These are phyloP conservation scores for Viola odorata DNA, from an alignment of 345 rosid species.

Conservation along the genomic window DNA sequence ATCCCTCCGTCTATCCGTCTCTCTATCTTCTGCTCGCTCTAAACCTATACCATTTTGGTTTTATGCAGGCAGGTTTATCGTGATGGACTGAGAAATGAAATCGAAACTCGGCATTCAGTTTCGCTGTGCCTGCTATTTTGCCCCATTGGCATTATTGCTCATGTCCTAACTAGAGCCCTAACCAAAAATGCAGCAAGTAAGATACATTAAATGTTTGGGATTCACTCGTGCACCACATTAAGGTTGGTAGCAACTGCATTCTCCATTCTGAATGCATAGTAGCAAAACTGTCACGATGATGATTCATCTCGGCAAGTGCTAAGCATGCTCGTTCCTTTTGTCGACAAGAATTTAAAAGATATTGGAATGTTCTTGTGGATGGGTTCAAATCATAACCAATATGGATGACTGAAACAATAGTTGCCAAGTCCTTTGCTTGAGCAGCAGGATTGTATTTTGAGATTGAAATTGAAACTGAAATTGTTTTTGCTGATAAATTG, in stretches of 20 bases:
- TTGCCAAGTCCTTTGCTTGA: slow-evolving; percentile 18
- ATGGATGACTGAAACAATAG: slow-evolving; percentile 27
- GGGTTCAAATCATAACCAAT: slow-evolving; percentile 3
- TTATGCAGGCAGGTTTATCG: slow-evolving; percentile 68
- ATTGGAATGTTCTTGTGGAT: neutral
- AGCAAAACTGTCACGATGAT: neutral
- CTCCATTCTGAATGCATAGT: neutral
- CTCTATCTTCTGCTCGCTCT: neutral
- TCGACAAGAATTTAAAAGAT: too few relatives aligned
- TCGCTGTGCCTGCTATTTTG: slow-evolving; percentile 85
- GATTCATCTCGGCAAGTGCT: too few relatives aligned
- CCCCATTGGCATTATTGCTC: slow-evolving; percentile 68
- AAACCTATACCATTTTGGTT: neutral
- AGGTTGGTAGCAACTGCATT: neutral
- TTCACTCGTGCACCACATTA: neutral
- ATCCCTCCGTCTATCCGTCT: neutral
- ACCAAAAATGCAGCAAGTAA: slow-evolving; percentile 25
- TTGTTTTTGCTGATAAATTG: too few relatives aligned
- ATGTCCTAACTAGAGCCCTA: slow-evolving; percentile 66
- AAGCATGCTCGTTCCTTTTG: too few relatives aligned
- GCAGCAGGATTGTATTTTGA: too few relatives aligned
- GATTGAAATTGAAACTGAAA: too few relatives aligned
- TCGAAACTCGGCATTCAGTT: slow-evolving; percentile 89
- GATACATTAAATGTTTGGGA: slow-evolving; percentile 4
- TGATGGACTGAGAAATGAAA: slow-evolving; percentile 65